Base-by-base conservation (phyloP, 768 basidiomycete species). In the Kwoniella dendrophila region DNA sequence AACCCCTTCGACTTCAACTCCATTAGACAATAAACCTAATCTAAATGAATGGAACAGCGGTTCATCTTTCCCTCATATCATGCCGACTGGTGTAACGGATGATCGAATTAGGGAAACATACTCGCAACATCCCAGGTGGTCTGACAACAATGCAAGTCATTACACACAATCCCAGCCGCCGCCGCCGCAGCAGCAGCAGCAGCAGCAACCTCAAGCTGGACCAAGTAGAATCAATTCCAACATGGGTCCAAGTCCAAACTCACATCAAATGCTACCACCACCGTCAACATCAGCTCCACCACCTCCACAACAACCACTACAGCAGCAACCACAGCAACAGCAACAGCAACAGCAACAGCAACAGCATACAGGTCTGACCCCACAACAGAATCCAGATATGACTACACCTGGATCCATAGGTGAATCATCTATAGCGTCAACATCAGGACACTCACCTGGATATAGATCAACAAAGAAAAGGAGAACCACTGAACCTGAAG, bases 371-470 rank as follows among this genome's bases (percentile, higher is more conserved):
- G 32, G 30, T 3, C 6, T 51, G 30, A 51, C 49, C 20, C 49
- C 49, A 5, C 49, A 51, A 22, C 34, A 60, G 8, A 27, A 45
- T 22, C 49, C 40, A 4, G 59, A 60, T 47, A 60, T 53, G 2
- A 62, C 60, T 20, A 62, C 60, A 4, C 60, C 60, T 10, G 60
- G 60, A 29, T 62, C 60, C 2, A 11, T 62, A 33, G 60, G 60
- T 22, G 60, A 62, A 30, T 62, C 60, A 22, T 62, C 60, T 6
- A 38, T 50, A 18, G 34, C 54, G 7, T 68, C 70, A 3, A 62
- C 60, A 10, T 65, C 71, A 0, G 71, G 59, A 2, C 44, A 64
- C 4, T 72, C 71, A 8, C 71, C 71, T 7, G 24, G 59, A 1
- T 49, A 62, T 22, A 61, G 62, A 2, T 26, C 60, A n/a, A n/a